Evolutionary conservation across 1,284 basidiomycete genomes (phyloP), one percentile per base, ranked within the genome.

Genomic region (Marasmius tenuissimus): DNA sequence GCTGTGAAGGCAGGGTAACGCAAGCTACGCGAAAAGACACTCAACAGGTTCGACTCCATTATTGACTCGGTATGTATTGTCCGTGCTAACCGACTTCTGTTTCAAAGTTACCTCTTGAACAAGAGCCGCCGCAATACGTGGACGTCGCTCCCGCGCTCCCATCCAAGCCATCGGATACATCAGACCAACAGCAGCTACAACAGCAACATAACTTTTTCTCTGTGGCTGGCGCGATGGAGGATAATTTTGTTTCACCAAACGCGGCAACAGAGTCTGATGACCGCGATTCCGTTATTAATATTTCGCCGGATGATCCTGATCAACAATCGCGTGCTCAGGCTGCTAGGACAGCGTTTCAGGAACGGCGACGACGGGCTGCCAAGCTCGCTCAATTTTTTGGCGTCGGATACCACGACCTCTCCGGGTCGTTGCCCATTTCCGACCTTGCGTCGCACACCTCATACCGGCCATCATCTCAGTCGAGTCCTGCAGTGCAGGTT

Each of bases 301-400:
- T n/a, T n/a, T 47, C 7, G n/a, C 9, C 45, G 8, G n/a, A 10
- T 8, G 16, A 14, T 47, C 16, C 45, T 20, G 16, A n/a, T 47
- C 16, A 27, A 27, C 4, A 2, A 27, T 27, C 27, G 27, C 27
- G 27, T 27, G 27, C n/a, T n/a, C n/a, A n/a, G n/a, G n/a, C 27
- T 27, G 27, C 27, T 16, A 14, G 52, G 5, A 37, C 52, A 11
- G 74, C 75, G 63, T 81, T 82, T 70, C 77, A 75, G 51, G 74
- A 78, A 57, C 78, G 80, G 20, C 75, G 80, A 16, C 70, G 76
- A n/a, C 78, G 84, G 45, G 81, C 79, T 20, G 81, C 79, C 60
- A 87, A 87, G 70, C 72, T 86, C 52, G 77, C 80, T 8, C 78
- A 78, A 48, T 86, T 86, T 71, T 87, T 88, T 69, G 86, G 86